phyloP scores from a whole-genome alignment of 345 rosid species.

The Limnanthes douglasii region DNA sequence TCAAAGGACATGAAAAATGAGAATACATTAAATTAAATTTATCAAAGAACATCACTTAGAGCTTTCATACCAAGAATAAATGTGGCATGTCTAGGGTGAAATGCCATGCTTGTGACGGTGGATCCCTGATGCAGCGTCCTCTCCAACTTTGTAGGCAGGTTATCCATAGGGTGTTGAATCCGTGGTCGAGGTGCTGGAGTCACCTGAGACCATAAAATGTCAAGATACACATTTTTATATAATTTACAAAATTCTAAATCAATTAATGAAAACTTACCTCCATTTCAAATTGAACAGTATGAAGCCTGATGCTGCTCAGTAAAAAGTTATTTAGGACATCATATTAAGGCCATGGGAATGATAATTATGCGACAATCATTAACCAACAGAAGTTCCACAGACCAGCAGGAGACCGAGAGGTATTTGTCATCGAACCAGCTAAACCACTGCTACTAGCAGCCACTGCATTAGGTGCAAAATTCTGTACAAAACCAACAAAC shows the following conservation, averaged over 20 bases:
- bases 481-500: conserved; percentile 6
- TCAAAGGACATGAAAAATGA: too few species aligned
- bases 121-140: conserved; percentile 61
- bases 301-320: conserved; percentile 33
- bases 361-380: background rate
- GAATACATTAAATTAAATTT: too few species aligned
- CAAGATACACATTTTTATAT: too few species aligned
- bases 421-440: conserved; percentile 72
- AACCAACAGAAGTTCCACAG: too few species aligned
- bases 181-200: conserved; percentile 48
- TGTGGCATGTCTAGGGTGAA: conserved; percentile 54
- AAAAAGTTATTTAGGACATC: conserved; percentile 5
- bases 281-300: conserved; percentile 60
- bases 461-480: conserved; percentile 47
- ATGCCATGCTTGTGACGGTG: conserved; percentile 75
- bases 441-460: conserved; percentile 60
- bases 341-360: background rate
- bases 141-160: conserved; percentile 73
- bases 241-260: too few species aligned
- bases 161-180: conserved; percentile 49
- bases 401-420: conserved; percentile 84
- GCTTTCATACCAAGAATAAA: conserved; percentile 59
- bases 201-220: conserved; percentile 23
- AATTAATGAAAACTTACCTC: conserved; percentile 35
- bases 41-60: conserved; percentile 1